Percentiles rank a stretch among this genome's conserved stretches.
Conservation (phyloP, 169 alveolate species). For the Babesia ovata region DNA sequence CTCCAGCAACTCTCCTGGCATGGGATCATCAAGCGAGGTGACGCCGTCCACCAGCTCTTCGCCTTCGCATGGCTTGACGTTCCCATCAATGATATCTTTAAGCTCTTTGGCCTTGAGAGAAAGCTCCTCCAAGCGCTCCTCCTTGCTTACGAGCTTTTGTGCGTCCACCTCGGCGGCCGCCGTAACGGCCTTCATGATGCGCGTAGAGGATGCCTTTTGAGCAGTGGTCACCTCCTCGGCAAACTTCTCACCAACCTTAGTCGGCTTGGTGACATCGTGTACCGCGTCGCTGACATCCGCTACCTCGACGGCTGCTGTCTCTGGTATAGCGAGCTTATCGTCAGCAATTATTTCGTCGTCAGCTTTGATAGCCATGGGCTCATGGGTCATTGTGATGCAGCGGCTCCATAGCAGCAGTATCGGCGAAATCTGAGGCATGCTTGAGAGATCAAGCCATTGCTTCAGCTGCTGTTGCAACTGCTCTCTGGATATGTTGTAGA, state of each 20-base stretch:
- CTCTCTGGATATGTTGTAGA: slow-evolving; percentile 79
- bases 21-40: slow-evolving; percentile 8
- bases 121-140: slow-evolving; percentile 64
- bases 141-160: slow-evolving; percentile 42
- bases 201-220: slow-evolving; percentile 22
- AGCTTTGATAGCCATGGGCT: slow-evolving; percentile 77
- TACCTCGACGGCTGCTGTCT: background rate
- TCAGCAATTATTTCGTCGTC: background rate
- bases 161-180: slow-evolving; percentile 67
- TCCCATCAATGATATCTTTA: slow-evolving; percentile 55
- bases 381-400: slow-evolving; percentile 85
- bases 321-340: background rate
- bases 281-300: background rate
- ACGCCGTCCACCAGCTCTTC: slow-evolving; percentile 12
- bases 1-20: slow-evolving; percentile 4
- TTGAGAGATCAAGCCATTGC: slow-evolving; percentile 84
- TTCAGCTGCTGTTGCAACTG: slow-evolving; percentile 78
- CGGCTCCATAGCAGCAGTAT: slow-evolving; percentile 84
- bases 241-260: slow-evolving; percentile 38
- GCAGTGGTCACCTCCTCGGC: slow-evolving; percentile 49
- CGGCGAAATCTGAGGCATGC: slow-evolving; percentile 83
- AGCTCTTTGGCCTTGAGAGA: slow-evolving; percentile 63
- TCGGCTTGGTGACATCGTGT: background rate
- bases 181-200: slow-evolving; percentile 42
- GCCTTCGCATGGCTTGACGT: slow-evolving; percentile 1